Evolutionary conservation across 139 green algal genomes (phyloP), one percentile per base, ranked within the genome.

Genomic region (Gonium pectorale): DNA sequence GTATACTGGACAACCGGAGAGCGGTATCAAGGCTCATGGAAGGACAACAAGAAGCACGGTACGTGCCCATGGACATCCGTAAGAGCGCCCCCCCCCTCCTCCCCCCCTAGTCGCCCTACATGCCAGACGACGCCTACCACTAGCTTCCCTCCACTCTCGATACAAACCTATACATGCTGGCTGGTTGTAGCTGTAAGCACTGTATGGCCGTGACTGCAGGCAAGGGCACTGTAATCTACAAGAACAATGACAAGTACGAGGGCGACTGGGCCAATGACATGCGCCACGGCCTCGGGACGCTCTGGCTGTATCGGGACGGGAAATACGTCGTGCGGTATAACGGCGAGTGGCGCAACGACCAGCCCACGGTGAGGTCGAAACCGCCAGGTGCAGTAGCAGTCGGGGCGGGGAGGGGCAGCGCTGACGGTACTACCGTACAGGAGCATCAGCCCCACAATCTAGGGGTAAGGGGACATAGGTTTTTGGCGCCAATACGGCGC

Each of bases 171-270:
- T 56, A 56, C 17, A 56, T 13, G 13, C 17, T 56, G 17, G 49
- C 49, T 26, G 49, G 13, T 56, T 56, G 17, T 56, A 13, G 49
- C 49, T 56, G n/a, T 56, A 56, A 56, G 49, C 49, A 13, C 17
- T 56, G 17, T 56, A 17, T 56, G 49, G 13, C 17, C 49, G 49
- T 56, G 13, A 17, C 13, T 29, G 59, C 85, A 93, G 91, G 91
- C 71, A 94, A 94, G 78, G 93, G 93, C 5, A 92, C 90, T 27
- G 73, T 92, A 0, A 85, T 93, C 6, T 95, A 95, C 83, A 93
- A 91, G 38, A 95, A 94, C 67, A 91, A 85, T 4, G 91, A 97
- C 83, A 95, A 93, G 77, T 97, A 97, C 77, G 93, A 96, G 60
- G 94, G 94, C 8, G 92, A 95, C 74, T 97, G 94, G 94, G 56